Base-by-base conservation (phyloP, 177 flowering plant genomes). In the Vitis hybrid region DNA sequence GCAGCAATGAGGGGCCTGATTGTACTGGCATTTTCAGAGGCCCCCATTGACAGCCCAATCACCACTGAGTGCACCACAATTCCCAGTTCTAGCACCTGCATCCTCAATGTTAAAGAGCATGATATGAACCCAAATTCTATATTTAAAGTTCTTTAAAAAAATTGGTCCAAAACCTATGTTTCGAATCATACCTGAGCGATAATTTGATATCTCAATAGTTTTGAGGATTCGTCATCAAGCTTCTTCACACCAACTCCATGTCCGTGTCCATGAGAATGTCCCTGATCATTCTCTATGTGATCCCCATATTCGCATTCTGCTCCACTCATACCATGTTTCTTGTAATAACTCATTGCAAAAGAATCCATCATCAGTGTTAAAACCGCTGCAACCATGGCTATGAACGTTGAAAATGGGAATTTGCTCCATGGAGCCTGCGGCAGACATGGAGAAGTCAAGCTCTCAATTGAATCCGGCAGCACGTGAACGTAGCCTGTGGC, bases 401-500 rank as follows among this genome's bases (percentile, higher is more conserved):
- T 78, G 49, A 84, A 84, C 2, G 77, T 69, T 3, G 87, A 64
- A 70, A 84, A 82, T 1, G 85, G 85, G 59, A 82, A 84, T 65
- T 75, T 77, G 46, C 62, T 35, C 85, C 84, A 82, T 0, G 84
- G 88, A 3, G 70, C 19, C 7, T 75, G 74, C 2, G 76, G 75
- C 68, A 82, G 57, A 49, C 82, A 84, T 2, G 1, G 11, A 5
- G 82, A 80, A 18, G 27, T 66, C 60, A 84, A 19, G 24, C 14
- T 11, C 0, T 80, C 72, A 56, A 82, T 76, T 0, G 87, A 74
- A 56, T 84, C 85, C 1, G 85, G 85, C 69, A 82, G 21, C 14
- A 82, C 82, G 73, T 82, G 83, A 73, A 85, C 80, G 78, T 67
- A 79, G 19, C 82, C 86, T 0, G 81, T 81, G 1, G 83, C 81